Evolutionary conservation across 441 rosid genomes (phyloP), one percentile per base, ranked within the genome.

Genomic region (Biscutella laevigata): DNA sequence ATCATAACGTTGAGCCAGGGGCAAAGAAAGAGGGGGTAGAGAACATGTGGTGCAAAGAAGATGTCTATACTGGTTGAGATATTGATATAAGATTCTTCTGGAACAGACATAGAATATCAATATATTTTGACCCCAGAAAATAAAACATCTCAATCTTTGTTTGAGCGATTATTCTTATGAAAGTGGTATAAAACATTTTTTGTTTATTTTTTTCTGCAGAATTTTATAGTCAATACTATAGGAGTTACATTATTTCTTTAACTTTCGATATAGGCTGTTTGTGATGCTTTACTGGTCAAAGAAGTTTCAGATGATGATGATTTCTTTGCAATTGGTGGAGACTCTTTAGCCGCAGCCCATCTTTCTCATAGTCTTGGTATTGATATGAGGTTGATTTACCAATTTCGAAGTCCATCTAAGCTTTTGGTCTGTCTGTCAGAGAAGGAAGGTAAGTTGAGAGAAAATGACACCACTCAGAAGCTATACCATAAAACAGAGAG

Each of bases 331-430:
- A 67, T 85, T 67, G 98, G 96, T 56, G 98, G 98, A 58, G 78
- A 83, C 74, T 91, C 98, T 41, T 59, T 91, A 52, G 49, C 89
- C 26, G 98, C 98, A 26, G 94, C 98, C 2, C 89, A 85, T 64
- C 84, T 67, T 74, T 74, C 89, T 61, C 83, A 85, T 68, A 76
- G 67, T 72, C 76, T 91, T 38, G 84, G 96, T 57, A 79, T 86
- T 60, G 77, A 76, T 68, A 83, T 91, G 89, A 76, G 81, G 71
- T 53, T 86, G 74, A 69, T 88, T 32, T 88, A 91, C 35, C 68
- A 77, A 42, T 77, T 70, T 68, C 81, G 88, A 39, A 82, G 81
- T 73, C 86, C 98, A 14, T 66, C 72, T 44, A 71, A 78, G 74
- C 91, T 91, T 52, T 43, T 59, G 10, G 53, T 41, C 55, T 73